Conservation (phyloP, 164 flowering plant species). For the Sextonia rubra region DNA sequence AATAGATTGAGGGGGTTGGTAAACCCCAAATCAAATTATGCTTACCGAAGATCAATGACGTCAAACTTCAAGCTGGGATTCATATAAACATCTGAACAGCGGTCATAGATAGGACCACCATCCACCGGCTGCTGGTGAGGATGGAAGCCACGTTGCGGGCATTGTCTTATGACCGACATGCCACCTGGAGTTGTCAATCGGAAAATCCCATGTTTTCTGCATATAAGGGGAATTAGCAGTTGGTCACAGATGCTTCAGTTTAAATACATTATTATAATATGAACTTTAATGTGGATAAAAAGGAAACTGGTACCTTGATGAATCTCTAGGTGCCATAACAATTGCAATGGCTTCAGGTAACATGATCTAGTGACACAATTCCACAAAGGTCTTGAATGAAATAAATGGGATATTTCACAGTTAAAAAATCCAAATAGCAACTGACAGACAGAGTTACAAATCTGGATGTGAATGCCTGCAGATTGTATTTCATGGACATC, state of each 20-base stretch:
- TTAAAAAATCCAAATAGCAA: no score
- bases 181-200: constrained; percentile 84
- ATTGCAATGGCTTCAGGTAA: constrained; percentile 95
- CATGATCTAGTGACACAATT: constrained; percentile 56
- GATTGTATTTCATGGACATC: no score
- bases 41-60: constrained; percentile 84
- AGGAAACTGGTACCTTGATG: constrained; percentile 36
- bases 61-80: constrained; percentile 69
- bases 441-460: no score
- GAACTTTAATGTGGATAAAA: neutral
- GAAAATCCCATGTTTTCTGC: constrained; percentile 88
- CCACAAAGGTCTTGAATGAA: neutral
- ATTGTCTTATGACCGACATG: constrained; percentile 71
- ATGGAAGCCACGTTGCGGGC: constrained; percentile 91
- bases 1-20: neutral
- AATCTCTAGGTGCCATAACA: constrained; percentile 94
- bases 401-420: neutral
- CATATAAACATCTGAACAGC: constrained; percentile 92
- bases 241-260: neutral
- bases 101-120: constrained; percentile 83
- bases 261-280: neutral
- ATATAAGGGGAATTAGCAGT: neutral
- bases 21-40: neutral
- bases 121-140: constrained; percentile 73
- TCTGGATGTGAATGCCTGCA: no score